These are phyloP conservation scores for Cylindrodendrum hubeiense DNA, from an alignment of 2,329 filamentous ascomycete genomes.

Conservation along the genomic window DNA sequence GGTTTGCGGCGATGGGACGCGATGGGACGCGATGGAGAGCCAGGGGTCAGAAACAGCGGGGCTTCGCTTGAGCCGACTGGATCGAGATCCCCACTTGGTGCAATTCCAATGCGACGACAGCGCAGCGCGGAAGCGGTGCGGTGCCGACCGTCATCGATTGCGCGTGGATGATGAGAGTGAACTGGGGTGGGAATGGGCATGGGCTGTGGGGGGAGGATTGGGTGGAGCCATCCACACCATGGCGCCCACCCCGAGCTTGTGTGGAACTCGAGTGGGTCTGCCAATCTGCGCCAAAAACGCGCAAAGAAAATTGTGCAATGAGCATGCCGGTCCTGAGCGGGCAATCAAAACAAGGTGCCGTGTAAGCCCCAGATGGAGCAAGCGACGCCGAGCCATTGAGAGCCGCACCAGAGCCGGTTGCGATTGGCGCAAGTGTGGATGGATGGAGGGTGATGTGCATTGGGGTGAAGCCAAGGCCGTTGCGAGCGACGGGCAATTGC, in stretches of 20 bases:
- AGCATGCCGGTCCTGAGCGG: constrained; percentile 13
- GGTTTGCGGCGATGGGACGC: constrained; percentile 4
- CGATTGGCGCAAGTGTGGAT: not conserved
- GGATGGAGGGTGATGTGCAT: not conserved
- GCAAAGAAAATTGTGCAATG: constrained; percentile 39
- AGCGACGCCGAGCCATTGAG: constrained; percentile 22
- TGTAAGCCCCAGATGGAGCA: not conserved
- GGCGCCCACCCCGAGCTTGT: constrained; percentile 42
- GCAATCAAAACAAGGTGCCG: constrained; percentile 32
- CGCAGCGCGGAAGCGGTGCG: constrained; percentile 21
- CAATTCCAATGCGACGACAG: constrained; percentile 18
- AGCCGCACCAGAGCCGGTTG: constrained; percentile 6
- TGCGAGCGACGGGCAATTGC: not conserved
- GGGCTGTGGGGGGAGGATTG: constrained; percentile 11
- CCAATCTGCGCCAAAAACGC: constrained; percentile 48
- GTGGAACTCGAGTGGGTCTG: constrained; percentile 44
- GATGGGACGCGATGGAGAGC: constrained; percentile 18
- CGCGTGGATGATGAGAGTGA: constrained; percentile 12
- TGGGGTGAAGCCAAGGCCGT: not conserved
- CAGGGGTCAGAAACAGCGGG: constrained; percentile 37
- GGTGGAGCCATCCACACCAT: constrained; percentile 43
- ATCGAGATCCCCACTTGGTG: constrained; percentile 42
- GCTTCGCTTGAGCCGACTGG: constrained; percentile 34
- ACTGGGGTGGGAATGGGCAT: constrained; percentile 33
- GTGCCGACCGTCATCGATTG: constrained; percentile 28